These are phyloP conservation scores for Phyllosticta citriasiana DNA, from an alignment of 2,329 filamentous ascomycete genomes.

Conservation along the genomic window DNA sequence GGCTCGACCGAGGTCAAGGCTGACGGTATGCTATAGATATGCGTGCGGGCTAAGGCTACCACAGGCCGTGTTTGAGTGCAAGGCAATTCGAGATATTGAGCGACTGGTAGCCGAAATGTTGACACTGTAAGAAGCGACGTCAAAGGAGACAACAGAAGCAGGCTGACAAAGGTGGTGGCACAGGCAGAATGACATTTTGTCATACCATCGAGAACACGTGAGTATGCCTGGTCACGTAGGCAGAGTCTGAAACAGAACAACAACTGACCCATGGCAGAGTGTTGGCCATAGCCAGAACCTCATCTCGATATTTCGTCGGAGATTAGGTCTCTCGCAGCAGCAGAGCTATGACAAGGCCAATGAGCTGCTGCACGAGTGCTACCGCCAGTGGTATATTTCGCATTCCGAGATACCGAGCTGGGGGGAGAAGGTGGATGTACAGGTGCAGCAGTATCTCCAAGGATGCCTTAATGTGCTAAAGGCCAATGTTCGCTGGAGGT, in stretches of 20 bases:
- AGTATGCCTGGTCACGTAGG: not conserved
- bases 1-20: not conserved
- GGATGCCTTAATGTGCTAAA: constrained; percentile 9
- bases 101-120: constrained; percentile 10
- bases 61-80: constrained; percentile 1
- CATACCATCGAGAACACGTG: constrained; percentile 10
- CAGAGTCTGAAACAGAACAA: not conserved
- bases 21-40: constrained; percentile 1
- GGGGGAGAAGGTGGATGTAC: constrained; percentile 8
- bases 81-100: constrained; percentile 10
- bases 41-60: constrained; percentile 9
- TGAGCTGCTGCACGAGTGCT: constrained; percentile 9
- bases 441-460: constrained; percentile 10
- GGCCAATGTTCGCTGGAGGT: constrained; percentile 10
- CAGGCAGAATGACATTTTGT: constrained; percentile 10
- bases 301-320: constrained; percentile 10
- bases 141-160: not conserved
- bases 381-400: constrained; percentile 11
- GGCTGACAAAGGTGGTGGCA: not conserved
- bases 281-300: constrained; percentile 10
- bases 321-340: constrained; percentile 9
- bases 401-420: constrained; percentile 7
- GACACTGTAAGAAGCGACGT: constrained; percentile 4
- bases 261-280: constrained; percentile 10
- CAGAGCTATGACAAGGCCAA: constrained; percentile 9